These are phyloP conservation scores for Aureoboletus auriporus DNA, from an alignment of 768 basidiomycete genomes.

Conservation along the genomic window DNA sequence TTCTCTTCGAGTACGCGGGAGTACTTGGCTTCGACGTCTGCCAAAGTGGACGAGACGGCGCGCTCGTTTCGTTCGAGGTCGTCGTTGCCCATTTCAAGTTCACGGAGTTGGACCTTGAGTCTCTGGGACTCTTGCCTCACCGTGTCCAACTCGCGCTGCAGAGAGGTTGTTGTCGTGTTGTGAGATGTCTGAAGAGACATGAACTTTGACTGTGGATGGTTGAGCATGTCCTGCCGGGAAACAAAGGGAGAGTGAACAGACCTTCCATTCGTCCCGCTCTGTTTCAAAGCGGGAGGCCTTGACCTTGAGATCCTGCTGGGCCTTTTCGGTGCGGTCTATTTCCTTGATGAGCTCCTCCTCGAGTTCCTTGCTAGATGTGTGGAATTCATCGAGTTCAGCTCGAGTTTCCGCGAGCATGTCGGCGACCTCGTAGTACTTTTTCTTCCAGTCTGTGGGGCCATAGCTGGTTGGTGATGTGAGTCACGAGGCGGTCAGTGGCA, in stretches of 20 bases:
- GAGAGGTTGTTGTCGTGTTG: constrained; percentile 84
- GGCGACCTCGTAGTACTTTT: constrained; percentile 77
- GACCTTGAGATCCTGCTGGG: constrained; percentile 73
- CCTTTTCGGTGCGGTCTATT: constrained; percentile 80
- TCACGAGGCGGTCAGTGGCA: constrained; percentile 12
- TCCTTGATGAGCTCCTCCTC: constrained; percentile 93
- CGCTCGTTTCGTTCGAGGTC: constrained; percentile 95
- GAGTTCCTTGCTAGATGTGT: constrained; percentile 82
- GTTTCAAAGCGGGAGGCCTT: constrained; percentile 66
- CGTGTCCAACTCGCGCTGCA: constrained; percentile 88
- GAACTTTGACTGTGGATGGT: constrained; percentile 61
- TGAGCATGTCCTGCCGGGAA: neutral
- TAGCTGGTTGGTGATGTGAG: constrained; percentile 39
- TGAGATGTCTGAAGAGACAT: constrained; percentile 86
- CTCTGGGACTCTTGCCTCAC: constrained; percentile 71
- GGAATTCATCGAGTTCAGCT: constrained; percentile 83
- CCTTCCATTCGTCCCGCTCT: constrained; percentile 94
- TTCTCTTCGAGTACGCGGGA: constrained; percentile 92
- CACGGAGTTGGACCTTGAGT: constrained; percentile 70
- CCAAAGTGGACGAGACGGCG: constrained; percentile 76
- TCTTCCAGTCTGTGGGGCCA: constrained; percentile 65
- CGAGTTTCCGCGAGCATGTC: constrained; percentile 84
- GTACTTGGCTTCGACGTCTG: constrained; percentile 85
- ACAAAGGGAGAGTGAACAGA: constrained; percentile 31
- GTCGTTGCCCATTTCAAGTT: constrained; percentile 97